A percentile compares a stretch with the other conserved stretches of the same genome.
phyloP scores from a whole-genome alignment of 208 protist genomes.

The Crithidia fasciculata region DNA sequence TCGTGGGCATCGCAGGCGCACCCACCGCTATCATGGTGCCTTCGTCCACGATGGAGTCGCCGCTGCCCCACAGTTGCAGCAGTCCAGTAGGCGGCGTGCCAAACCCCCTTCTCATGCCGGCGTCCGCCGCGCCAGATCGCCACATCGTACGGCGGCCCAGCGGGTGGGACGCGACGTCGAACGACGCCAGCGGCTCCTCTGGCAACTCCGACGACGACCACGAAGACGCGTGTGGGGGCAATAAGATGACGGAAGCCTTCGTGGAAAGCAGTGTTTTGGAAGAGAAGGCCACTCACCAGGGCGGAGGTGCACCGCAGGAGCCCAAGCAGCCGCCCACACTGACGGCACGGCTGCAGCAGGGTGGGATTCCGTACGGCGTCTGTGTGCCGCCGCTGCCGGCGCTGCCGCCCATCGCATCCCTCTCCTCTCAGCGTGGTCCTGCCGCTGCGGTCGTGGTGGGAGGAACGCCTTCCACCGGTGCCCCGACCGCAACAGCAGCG shows the following conservation, averaged over 20 bases:
- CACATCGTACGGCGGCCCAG: slow-evolving; percentile 13
- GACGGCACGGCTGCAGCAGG: not conserved
- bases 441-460: no score
- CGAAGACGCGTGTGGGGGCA: not conserved
- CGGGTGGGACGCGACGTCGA: not conserved
- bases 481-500: not conserved
- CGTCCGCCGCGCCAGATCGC: not conserved
- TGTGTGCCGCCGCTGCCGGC: slow-evolving; percentile 1
- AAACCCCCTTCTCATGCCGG: not conserved
- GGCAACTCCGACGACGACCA: not conserved
- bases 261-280: not conserved
- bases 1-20: not conserved
- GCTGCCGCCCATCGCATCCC: slow-evolving; percentile 9
- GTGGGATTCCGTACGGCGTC: not conserved
- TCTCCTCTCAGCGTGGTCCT: not conserved
- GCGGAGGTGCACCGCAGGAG: not conserved
- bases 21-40: slow-evolving; percentile 7
- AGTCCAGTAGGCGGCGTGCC: not conserved
- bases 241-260: slow-evolving; percentile 3
- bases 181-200: not conserved
- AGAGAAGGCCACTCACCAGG: no score
- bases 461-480: no score
- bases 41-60: not conserved
- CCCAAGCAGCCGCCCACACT: slow-evolving; percentile 3
- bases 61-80: not conserved